Percentiles rank a stretch among this genome's conserved stretches.
phyloP scores from a whole-genome alignment of 768 basidiomycete species.

The Amanita subjunquillea region DNA sequence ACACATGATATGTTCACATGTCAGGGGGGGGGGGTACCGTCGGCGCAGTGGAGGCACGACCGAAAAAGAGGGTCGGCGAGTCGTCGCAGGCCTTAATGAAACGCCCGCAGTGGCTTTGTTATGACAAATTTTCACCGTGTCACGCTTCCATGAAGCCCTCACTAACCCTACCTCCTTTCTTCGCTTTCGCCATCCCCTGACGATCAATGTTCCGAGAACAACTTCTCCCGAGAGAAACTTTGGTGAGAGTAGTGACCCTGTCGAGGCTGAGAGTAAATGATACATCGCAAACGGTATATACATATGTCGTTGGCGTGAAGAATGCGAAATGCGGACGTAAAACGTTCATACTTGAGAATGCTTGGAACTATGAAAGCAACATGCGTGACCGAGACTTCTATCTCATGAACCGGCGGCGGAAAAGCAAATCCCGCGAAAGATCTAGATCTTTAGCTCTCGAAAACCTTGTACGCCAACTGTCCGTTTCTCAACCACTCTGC shows the following conservation, averaged over 20 bases:
- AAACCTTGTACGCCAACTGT: conserved; percentile 67
- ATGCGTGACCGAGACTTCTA: not conserved
- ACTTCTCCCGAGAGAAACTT: conserved; percentile 7
- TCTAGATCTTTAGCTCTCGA: conserved; percentile 59
- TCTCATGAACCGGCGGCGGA: not conserved
- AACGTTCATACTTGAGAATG: not conserved
- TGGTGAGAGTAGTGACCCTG: conserved; percentile 2
- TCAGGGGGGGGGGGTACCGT: too few relatives aligned
- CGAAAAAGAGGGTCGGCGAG: too few relatives aligned
- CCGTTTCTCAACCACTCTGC: conserved; percentile 40
- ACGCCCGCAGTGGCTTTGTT: too few relatives aligned
- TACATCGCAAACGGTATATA: not conserved
- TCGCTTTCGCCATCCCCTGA: conserved; percentile 6
- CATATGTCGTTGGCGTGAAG: not conserved
- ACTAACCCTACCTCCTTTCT: too few relatives aligned
- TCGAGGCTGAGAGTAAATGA: not conserved
- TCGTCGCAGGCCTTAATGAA: too few relatives aligned
- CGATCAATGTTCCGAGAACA: not conserved
- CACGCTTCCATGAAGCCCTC: too few relatives aligned
- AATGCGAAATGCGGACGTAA: not conserved
- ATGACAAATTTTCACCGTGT: too few relatives aligned
- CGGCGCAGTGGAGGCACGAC: too few relatives aligned
- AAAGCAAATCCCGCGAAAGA: not conserved
- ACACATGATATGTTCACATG: too few relatives aligned
- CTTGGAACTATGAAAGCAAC: not conserved